Evolutionary conservation across 2,329 filamentous ascomycete genomes (phyloP), one percentile per base, ranked within the genome.

Genomic region (Fusarium subtropicale): DNA sequence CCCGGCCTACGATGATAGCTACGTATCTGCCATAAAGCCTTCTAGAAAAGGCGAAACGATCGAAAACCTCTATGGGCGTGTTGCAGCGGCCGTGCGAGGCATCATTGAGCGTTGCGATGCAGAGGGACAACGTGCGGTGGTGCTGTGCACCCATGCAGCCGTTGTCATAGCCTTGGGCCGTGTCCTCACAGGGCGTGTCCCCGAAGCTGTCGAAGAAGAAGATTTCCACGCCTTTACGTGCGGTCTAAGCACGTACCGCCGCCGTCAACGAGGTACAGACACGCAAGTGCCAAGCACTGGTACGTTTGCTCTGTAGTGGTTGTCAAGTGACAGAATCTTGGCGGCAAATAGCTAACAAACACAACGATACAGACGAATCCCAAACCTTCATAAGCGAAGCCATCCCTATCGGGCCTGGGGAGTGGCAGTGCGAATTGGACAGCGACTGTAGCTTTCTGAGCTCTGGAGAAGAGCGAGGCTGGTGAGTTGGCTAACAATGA

Each of bases 61-160:
- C 70, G 81, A 86, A 1, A 87, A 93, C 74, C 85, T 99, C 20
- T 94, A 98, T 78, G 86, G 93, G 74, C 90, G 96, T 39, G 85
- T 95, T 30, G 91, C 92, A 6, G 88, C 87, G 46, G 88, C 90
- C 3, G 81, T 97, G 42, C 82, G 87, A 44, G 86, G 85, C 47
- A 88, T 97, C 71, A 91, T 97, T 71, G 84, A 86, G 30, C 86
- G 88, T 55, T 89, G 92, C 62, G 94, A 97, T 76, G 79, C 80
- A n/a, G 85, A 91, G 50, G 87, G 89, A n/a, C 83, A 87, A 39
- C 88, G 87, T 73, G 86, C 92, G 0, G 85, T 97, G 26, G 79
- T 97, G 41, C 85, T 99, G 39, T 97, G 93, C 80, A 91, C 92
- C 2, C 96, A 99, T 81, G 96, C 96, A 2, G 96, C 96, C 6